These are phyloP conservation scores for Diplodia seriata DNA, from an alignment of 2,329 filamentous ascomycete species.

Conservation along the genomic window DNA sequence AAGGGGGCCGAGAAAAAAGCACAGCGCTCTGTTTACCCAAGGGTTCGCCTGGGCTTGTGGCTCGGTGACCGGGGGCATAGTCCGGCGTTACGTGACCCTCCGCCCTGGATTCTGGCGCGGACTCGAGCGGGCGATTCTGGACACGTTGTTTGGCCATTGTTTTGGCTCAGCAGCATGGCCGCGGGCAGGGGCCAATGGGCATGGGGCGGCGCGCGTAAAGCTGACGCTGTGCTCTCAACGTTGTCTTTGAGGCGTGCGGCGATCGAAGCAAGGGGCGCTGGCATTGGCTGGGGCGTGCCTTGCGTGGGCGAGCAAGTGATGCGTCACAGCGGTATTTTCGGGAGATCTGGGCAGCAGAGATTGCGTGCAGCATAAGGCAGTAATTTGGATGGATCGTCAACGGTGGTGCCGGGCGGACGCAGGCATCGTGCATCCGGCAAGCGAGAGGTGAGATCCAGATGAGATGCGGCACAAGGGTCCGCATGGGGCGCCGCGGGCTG, in stretches of 20 bases:
- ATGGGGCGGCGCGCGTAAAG: conserved; percentile 27
- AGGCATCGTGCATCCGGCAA: conserved; percentile 30
- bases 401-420: conserved; percentile 31
- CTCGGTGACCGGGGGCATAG: conserved; percentile 29
- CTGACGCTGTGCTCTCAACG: conserved; percentile 31
- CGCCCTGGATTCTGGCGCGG: conserved; percentile 27
- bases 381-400: conserved; percentile 27
- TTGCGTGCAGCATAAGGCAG: conserved; percentile 24
- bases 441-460: conserved; percentile 28
- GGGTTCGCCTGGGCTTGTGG: conserved; percentile 30
- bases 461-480: conserved; percentile 29
- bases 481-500: conserved; percentile 17
- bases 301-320: conserved; percentile 31
- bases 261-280: conserved; percentile 32
- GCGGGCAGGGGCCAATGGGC: conserved; percentile 24
- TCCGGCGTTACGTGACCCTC: conserved; percentile 30
- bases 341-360: conserved; percentile 21
- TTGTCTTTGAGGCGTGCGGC: conserved; percentile 32
- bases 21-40: conserved; percentile 23
- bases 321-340: conserved; percentile 29
- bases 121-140: conserved; percentile 23
- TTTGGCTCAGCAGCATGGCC: conserved; percentile 27
- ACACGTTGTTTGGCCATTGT: conserved; percentile 32
- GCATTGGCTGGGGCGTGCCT: conserved; percentile 32
- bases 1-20: conserved; percentile 32